A percentile compares a stretch with the other conserved stretches of the same genome.
phyloP scores from a whole-genome alignment of 2,329 filamentous ascomycete species.

The Xylaria sp. region DNA sequence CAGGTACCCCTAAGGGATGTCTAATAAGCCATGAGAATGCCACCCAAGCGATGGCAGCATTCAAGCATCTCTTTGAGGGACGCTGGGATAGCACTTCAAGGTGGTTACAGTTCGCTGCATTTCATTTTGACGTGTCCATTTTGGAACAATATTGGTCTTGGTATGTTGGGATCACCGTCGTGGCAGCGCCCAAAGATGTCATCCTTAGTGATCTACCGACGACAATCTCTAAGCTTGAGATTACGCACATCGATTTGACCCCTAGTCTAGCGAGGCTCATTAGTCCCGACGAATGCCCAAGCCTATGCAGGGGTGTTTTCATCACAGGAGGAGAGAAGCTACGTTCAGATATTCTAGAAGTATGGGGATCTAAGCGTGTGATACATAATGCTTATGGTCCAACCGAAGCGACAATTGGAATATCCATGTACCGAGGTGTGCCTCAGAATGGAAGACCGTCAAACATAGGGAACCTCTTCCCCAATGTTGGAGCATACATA shows the following conservation, averaged over 20 bases:
- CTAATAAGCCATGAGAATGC: slow-evolving; percentile 89
- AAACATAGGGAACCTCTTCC: slow-evolving; percentile 88
- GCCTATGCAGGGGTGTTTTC: slow-evolving; percentile 83
- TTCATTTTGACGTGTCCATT: slow-evolving; percentile 94
- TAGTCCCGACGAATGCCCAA: slow-evolving; percentile 83
- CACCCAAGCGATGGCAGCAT: slow-evolving; percentile 89
- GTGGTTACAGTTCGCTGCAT: slow-evolving; percentile 93
- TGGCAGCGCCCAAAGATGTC: slow-evolving; percentile 83
- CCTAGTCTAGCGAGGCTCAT: slow-evolving; percentile 85
- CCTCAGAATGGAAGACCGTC: slow-evolving; percentile 81
- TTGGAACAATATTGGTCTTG: slow-evolving; percentile 96
- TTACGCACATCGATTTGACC: slow-evolving; percentile 93
- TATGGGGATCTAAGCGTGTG: slow-evolving; percentile 81
- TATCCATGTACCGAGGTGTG: slow-evolving; percentile 88
- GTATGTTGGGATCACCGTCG: slow-evolving; percentile 87
- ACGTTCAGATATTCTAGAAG: slow-evolving; percentile 87
- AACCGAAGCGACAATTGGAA: slow-evolving; percentile 92
- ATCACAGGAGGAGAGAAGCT: slow-evolving; percentile 92
- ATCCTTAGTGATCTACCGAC: slow-evolving; percentile 84
- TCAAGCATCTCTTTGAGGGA: slow-evolving; percentile 78
- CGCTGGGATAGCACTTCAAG: slow-evolving; percentile 80
- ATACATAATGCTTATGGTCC: slow-evolving; percentile 95
- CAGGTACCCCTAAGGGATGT: slow-evolving; percentile 87
- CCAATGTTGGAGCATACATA: slow-evolving; percentile 87
- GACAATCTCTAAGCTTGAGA: slow-evolving; percentile 75